These are phyloP conservation scores for Aspergillus carbonarius DNA, from an alignment of 2,329 filamentous ascomycete species.

Conservation along the genomic window DNA sequence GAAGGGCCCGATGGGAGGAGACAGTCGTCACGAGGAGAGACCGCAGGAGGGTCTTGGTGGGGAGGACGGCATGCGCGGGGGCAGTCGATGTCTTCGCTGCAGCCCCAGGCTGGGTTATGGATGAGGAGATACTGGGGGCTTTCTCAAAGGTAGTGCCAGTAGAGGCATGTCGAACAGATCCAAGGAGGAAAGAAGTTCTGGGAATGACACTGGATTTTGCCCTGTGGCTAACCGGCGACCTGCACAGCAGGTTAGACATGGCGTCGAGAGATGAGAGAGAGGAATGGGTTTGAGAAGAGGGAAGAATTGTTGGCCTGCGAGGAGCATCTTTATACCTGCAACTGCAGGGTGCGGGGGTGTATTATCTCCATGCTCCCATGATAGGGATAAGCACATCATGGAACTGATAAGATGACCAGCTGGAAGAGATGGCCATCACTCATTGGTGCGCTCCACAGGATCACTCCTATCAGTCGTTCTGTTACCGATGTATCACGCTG, in stretches of 20 bases:
- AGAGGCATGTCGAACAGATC: neutral
- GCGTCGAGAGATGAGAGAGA: neutral
- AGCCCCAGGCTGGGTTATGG: neutral
- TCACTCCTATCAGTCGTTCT: neutral
- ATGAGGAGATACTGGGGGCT: neutral
- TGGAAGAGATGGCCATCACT: neutral
- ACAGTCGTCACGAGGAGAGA: slow-evolving; percentile 49
- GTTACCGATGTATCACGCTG: neutral
- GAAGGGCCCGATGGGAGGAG: slow-evolving; percentile 56
- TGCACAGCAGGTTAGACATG: neutral
- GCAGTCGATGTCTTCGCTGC: neutral
- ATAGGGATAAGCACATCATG: neutral
- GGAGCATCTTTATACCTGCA: neutral
- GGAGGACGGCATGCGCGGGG: neutral
- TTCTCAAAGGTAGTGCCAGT: neutral
- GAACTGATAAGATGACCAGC: neutral
- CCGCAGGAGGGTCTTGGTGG: slow-evolving; percentile 31
- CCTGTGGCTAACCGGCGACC: neutral
- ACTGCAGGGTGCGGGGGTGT: neutral
- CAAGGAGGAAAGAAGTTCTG: neutral
- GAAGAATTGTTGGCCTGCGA: neutral
- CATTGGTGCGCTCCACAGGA: neutral
- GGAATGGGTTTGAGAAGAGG: neutral
- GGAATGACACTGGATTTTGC: neutral
- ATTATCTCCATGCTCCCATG: neutral